Evolutionary conservation across 306 rosid genomes (phyloP).

Genomic region (Pterocarpus macrocarpus): DNA sequence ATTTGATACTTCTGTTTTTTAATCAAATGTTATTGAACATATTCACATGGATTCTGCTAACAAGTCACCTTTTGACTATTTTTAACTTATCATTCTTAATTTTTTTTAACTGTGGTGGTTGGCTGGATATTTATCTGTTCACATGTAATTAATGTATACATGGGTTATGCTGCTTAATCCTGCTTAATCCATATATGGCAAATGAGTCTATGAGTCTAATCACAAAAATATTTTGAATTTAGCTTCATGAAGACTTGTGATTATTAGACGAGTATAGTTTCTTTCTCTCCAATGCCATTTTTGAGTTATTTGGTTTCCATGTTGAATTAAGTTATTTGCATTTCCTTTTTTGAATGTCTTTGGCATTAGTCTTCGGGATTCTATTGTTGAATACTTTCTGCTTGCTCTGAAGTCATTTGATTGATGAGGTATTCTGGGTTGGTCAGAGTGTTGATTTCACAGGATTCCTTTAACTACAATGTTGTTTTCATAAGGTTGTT

Average conservation of each 20-base stretch:
- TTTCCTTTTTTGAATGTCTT: constrained; percentile 15
- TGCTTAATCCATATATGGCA: constrained; percentile 3
- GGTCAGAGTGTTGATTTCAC: constrained; percentile 20
- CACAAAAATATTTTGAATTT: neutral
- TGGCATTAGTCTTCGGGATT: constrained; percentile 13
- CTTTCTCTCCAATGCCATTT: neutral
- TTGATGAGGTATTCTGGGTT: constrained; percentile 15
- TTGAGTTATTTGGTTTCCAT: constrained; percentile 22
- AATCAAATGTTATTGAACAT: constrained; percentile 1
- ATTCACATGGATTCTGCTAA: constrained; percentile 5
- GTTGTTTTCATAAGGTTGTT: neutral
- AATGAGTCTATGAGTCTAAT: constrained; percentile 7
- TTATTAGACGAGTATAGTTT: neutral
- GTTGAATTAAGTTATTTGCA: neutral
- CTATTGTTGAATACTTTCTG: constrained; percentile 3
- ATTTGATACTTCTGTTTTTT: constrained; percentile 2
- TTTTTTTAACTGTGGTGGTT: neutral
- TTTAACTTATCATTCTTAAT: neutral
- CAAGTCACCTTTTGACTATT: neutral
- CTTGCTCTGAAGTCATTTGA: constrained; percentile 12
- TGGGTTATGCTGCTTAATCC: constrained; percentile 6
- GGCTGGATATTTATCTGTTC: neutral
- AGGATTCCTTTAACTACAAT: neutral
- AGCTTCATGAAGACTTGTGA: constrained; percentile 14
- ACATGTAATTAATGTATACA: neutral